Evolutionary conservation across 208 protist species (phyloP).

Genomic region (Phytomonas serpens): DNA sequence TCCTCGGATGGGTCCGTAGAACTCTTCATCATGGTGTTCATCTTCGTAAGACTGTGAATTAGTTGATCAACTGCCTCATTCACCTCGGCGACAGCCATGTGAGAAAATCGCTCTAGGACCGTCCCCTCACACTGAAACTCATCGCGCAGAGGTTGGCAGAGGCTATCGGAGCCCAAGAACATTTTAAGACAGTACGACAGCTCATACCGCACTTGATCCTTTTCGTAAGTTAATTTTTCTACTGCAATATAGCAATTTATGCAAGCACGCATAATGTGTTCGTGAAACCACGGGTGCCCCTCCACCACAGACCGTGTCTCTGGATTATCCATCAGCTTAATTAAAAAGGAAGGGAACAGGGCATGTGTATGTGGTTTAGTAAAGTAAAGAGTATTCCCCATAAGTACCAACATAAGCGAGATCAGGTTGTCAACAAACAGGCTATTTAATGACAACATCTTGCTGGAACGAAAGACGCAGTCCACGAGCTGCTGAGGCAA

Average conservation of each 20-base stretch:
- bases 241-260: constrained; percentile 87
- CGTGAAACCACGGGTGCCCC: constrained; percentile 71
- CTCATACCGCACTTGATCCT: constrained; percentile 75
- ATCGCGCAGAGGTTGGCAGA: constrained; percentile 64
- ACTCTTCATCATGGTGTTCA: constrained; percentile 63
- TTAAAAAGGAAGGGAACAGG: constrained; percentile 66
- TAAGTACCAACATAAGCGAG: constrained; percentile 81
- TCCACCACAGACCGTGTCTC: constrained; percentile 42
- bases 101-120: constrained; percentile 81
- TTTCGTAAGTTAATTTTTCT: constrained; percentile 82
- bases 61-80: constrained; percentile 81
- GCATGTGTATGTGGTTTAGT: constrained; percentile 87
- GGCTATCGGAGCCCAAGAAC: constrained; percentile 52
- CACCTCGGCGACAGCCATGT: constrained; percentile 85
- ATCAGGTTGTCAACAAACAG: constrained; percentile 59
- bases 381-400: constrained; percentile 87
- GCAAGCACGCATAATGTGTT: constrained; percentile 72
- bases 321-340: constrained; percentile 43
- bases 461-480: constrained; percentile 52
- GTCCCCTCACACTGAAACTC: constrained; percentile 64
- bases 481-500: constrained; percentile 83
- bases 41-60: constrained; percentile 70
- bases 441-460: constrained; percentile 44
- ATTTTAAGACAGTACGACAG: constrained; percentile 68
- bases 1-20: constrained; percentile 62